Evolutionary conservation across 352 stramenopile species (phyloP), one percentile per base, ranked within the genome.

Genomic region (Pythium insidiosum): DNA sequence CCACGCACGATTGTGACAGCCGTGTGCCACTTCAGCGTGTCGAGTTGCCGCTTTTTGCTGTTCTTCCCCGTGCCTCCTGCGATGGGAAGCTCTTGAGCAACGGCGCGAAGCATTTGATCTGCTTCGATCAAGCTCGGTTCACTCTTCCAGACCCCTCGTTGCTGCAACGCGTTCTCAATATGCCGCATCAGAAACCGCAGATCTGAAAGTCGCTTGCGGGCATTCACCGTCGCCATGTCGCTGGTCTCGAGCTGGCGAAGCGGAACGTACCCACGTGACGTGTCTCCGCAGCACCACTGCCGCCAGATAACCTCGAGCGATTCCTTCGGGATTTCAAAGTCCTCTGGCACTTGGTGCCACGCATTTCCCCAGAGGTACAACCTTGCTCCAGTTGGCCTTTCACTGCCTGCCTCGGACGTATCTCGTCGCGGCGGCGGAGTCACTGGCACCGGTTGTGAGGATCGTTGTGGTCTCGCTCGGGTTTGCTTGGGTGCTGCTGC

Each of bases 361-460:
- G 47, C 54, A 38, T 63, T 57, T 18, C 54, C 54, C 54, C 54
- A 63, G 23, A 63, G 37, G 26, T 56, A 63, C 19, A 47, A 25
- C 7, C 46, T 40, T 12, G 25, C 29, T 12, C 15, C 28, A 31
- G 15, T 43, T 2, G n/a, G 13, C 0, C 23, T 18, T 9, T 35
- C n/a, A 9, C 1, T 1, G 26, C 9, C 11, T 37, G 16, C 24
- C 13, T 3, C 1, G 10, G 24, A 18, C 6, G 24, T 13, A 19
- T 43, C 6, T 18, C n/a, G n/a, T n/a, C n/a, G 7, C 12, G 12
- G 26, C 29, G 19, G 35, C 20, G 11, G 35, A 9, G 18, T 30
- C 4, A 37, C 36, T 19, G 35, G 22, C 33, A 45, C 26, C 0
- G 36, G 9, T 15, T 23, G 31, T 2, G 29, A 7, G 10, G 40